Evolutionary conservation across 2,329 filamentous ascomycete genomes (phyloP).

Genomic region (Talaromyces pinophilus): DNA sequence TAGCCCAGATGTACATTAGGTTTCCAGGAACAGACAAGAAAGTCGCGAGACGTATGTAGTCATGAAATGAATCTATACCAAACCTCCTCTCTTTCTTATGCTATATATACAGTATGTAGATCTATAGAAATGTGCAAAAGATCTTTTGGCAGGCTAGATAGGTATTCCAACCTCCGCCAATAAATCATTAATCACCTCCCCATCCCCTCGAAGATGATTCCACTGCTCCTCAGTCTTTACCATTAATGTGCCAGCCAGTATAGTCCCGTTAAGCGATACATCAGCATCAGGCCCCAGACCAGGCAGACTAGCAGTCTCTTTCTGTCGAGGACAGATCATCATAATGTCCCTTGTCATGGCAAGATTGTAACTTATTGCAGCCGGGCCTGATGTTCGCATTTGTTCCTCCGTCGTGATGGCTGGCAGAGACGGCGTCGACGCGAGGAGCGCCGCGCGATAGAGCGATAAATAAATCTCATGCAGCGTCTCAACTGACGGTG

Average conservation of each 20-base stretch:
- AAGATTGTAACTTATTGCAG: constrained; percentile 60
- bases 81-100: neutral
- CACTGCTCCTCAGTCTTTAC: constrained; percentile 59
- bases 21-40: neutral
- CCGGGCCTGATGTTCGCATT: constrained; percentile 35
- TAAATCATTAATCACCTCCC: constrained; percentile 46
- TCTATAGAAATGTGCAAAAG: neutral
- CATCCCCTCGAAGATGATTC: constrained; percentile 48
- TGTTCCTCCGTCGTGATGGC: neutral
- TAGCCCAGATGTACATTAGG: constrained; percentile 2
- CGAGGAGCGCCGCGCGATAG: constrained; percentile 44
- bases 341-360: constrained; percentile 57
- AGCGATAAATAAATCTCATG: constrained; percentile 44
- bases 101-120: neutral
- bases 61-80: constrained; percentile 1
- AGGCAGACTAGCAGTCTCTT: constrained; percentile 48
- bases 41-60: constrained; percentile 7
- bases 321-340: constrained; percentile 55
- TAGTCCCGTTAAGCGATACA: constrained; percentile 58
- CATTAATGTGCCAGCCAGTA: constrained; percentile 60
- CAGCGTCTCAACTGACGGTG: constrained; percentile 31
- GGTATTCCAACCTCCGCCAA: constrained; percentile 45
- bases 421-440: constrained; percentile 1
- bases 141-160: neutral
- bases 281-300: constrained; percentile 34